phyloP scores from a whole-genome alignment of 2,329 filamentous ascomycete genomes.

The Colletotrichum sp. region DNA sequence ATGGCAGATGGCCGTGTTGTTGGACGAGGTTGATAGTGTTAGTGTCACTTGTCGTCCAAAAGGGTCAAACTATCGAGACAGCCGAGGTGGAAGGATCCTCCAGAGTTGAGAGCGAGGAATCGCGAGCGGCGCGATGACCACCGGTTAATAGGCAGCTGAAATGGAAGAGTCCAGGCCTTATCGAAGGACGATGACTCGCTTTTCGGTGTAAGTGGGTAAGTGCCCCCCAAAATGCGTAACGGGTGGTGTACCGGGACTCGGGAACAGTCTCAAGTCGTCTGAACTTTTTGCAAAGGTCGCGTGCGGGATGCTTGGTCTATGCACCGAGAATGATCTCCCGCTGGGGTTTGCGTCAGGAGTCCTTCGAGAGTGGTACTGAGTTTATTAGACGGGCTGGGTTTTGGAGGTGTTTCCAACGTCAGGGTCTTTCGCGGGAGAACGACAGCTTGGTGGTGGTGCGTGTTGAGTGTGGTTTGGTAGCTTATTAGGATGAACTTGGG shows the following conservation, averaged over 20 bases:
- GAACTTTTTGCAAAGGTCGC: neutral
- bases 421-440: neutral
- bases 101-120: neutral
- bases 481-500: neutral
- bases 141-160: neutral
- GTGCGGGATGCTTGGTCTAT: neutral
- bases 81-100: neutral
- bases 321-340: slow-evolving; percentile 12
- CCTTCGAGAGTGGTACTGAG: slow-evolving; percentile 1
- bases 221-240: slow-evolving; percentile 3
- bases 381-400: neutral
- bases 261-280: slow-evolving; percentile 21
- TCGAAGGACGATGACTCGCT: neutral
- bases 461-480: neutral
- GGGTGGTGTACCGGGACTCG: slow-evolving; percentile 11
- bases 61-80: neutral
- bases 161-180: neutral
- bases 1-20: neutral
- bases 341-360: slow-evolving; percentile 18
- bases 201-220: neutral
- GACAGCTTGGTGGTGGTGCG: neutral
- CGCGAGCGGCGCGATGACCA: neutral
- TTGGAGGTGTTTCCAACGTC: neutral
- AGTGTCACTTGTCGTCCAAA: neutral
- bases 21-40: neutral